These are phyloP conservation scores for Bromus sterilis DNA, from an alignment of 176 grass and related monocot species.

Conservation along the genomic window DNA sequence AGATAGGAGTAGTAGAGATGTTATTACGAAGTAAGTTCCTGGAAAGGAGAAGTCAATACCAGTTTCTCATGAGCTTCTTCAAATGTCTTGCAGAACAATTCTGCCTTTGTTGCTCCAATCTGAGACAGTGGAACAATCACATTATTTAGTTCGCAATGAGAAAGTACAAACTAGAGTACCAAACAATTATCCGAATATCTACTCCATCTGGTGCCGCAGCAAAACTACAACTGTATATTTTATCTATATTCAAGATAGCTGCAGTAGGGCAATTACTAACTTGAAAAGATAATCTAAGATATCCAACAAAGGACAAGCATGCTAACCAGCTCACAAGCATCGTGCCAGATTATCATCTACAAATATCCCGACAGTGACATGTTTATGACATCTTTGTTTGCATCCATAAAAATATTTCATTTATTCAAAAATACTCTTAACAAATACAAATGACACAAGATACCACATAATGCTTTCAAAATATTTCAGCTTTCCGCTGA, in stretches of 20 bases:
- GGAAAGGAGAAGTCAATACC: conserved; percentile 19
- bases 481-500: neutral
- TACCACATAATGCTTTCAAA: neutral
- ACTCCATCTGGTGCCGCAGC: neutral
- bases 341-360: neutral
- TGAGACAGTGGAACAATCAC: conserved; percentile 5
- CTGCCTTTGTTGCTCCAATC: conserved; percentile 66
- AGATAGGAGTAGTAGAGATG: neutral
- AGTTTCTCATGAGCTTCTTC: conserved; percentile 66
- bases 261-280: neutral
- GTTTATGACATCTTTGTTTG: neutral
- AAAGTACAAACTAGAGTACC: neutral
- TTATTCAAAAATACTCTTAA: neutral
- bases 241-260: neutral
- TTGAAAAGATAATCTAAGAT: neutral
- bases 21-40: neutral
- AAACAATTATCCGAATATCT: neutral
- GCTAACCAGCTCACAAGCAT: neutral
- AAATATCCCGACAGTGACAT: neutral
- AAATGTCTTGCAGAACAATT: conserved; percentile 70
- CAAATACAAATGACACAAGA: neutral
- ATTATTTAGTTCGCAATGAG: neutral
- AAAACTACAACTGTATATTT: neutral
- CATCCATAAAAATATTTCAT: neutral
- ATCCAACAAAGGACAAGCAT: neutral